Evolutionary conservation across 106 monocot genomes (phyloP), one percentile per base, ranked within the genome.

Genomic region (Dendrobium officinale): DNA sequence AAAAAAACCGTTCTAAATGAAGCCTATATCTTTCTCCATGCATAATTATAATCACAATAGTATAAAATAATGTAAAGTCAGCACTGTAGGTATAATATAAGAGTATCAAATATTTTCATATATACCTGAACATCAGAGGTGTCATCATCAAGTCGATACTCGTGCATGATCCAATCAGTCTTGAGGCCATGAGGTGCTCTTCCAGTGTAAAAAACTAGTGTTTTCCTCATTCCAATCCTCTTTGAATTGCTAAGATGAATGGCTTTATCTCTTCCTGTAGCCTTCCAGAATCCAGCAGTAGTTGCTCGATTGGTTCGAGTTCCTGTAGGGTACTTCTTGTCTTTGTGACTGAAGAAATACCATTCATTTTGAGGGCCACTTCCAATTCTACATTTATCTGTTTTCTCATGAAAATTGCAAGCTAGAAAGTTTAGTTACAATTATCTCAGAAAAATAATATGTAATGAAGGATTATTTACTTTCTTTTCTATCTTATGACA

Each of bases 101-200:
- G 29, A 1, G 4, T 26, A 64, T 64, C 16, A 11, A 1, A 27
- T 31, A 31, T 31, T 0, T 27, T 27, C 27, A 27, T 10, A 15
- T 11, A 70, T 70, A 70, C 70, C 70, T 70, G 70, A 83, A 81
- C 6, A 1, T 9, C 82, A 0, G 83, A 33, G 47, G 29, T 84
- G 47, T 80, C 88, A 42, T 87, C 85, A 26, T 90, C 86, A 7
- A 93, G 86, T 47, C 94, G 94, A 79, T 95, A 95, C 78, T 95
- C 95, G 27, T 95, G 95, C 92, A 95, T 95, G 85, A 95, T 95
- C 95, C 95, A 95, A 31, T 95, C 95, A 11, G 95, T 92, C 86
- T 92, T 95, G 82, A 87, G 89, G 61, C 95, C 95, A 67, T 90
- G 92, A n/a, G 95, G 95, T 0, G 95, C 95, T 81, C 95, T 88